These are phyloP conservation scores for Hibiscus syriacus DNA, from an alignment of 345 rosid genomes.

Conservation along the genomic window DNA sequence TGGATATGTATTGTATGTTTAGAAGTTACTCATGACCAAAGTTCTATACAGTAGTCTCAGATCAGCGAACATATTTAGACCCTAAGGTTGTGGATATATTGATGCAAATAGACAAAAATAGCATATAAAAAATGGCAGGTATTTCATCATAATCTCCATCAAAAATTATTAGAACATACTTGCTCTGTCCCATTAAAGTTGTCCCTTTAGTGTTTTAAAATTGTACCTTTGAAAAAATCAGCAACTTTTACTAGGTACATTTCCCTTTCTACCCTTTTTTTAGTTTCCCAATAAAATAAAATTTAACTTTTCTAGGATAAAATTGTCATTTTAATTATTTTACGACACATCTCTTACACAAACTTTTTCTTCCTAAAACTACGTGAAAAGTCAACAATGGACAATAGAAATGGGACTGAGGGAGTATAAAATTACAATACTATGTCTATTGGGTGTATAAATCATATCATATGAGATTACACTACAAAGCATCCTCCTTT, in stretches of 20 bases:
- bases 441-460: neutral
- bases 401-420: too few species aligned
- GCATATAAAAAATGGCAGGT: neutral
- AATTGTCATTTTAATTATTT: too few species aligned
- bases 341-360: too few species aligned
- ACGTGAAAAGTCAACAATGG: too few species aligned
- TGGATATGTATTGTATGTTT: constrained; percentile 1
- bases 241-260: too few species aligned
- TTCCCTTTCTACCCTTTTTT: too few species aligned
- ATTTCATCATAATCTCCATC: neutral
- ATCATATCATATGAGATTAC: neutral
- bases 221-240: too few species aligned
- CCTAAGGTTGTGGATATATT: neutral
- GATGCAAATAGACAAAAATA: neutral
- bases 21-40: neutral
- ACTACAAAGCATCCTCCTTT: neutral
- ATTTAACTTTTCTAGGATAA: too few species aligned
- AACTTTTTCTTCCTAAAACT: too few species aligned
- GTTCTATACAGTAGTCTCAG: neutral
- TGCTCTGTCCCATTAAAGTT: too few species aligned
- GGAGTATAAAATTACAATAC: neutral
- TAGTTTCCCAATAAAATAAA: too few species aligned
- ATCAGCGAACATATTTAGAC: neutral
- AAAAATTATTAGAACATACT: neutral
- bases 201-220: too few species aligned